Evolutionary conservation across 768 basidiomycete species (phyloP).

Genomic region (Artomyces pyxidatus): DNA sequence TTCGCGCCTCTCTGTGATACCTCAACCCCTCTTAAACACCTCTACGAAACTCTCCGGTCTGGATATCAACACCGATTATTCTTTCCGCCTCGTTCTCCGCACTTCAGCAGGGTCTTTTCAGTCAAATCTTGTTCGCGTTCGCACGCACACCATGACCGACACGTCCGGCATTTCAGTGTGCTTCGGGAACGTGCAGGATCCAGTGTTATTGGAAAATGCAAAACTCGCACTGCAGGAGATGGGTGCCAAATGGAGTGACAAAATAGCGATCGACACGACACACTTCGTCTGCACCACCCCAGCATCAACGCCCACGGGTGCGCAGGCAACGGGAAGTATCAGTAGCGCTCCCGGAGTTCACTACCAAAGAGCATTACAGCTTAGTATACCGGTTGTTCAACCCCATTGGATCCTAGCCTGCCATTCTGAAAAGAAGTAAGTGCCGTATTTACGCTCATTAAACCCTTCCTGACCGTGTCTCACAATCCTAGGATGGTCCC

Average conservation of each 20-base stretch:
- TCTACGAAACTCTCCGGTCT: constrained; percentile 83
- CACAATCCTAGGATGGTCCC: constrained; percentile 69
- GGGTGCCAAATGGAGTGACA: constrained; percentile 85
- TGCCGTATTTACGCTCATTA: neutral
- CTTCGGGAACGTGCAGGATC: constrained; percentile 85
- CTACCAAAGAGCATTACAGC: constrained; percentile 90
- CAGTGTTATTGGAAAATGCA: constrained; percentile 67
- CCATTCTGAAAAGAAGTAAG: constrained; percentile 73
- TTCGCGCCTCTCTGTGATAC: constrained; percentile 80
- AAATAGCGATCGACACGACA: constrained; percentile 95
- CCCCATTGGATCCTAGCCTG: constrained; percentile 95
- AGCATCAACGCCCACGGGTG: constrained; percentile 53
- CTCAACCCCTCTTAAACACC: constrained; percentile 73
- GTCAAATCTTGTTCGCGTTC: constrained; percentile 73
- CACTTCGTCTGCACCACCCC: constrained; percentile 97
- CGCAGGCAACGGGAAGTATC: constrained; percentile 43
- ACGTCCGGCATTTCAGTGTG: constrained; percentile 93
- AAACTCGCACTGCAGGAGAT: constrained; percentile 78
- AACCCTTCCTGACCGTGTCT: constrained; percentile 1
- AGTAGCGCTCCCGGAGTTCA: constrained; percentile 67
- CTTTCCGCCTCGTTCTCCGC: constrained; percentile 89
- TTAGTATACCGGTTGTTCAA: constrained; percentile 91
- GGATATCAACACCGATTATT: constrained; percentile 76
- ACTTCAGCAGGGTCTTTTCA: constrained; percentile 89
- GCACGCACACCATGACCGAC: constrained; percentile 91